Conservation (phyloP, 768 basidiomycete genomes). For the Mycena amicta region DNA sequence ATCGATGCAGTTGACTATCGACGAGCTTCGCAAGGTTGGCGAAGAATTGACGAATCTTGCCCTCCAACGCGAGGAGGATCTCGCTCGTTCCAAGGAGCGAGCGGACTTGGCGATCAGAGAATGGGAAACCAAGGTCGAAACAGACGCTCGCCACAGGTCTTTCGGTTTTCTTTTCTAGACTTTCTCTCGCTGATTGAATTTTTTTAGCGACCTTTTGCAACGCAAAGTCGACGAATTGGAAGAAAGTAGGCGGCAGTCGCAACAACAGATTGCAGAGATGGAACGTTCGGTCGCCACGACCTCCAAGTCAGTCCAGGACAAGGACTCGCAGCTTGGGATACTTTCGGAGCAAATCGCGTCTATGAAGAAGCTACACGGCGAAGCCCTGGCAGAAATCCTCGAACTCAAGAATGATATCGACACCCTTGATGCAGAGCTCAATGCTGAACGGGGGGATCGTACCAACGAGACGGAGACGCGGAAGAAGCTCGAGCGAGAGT, state of each 20-base stretch:
- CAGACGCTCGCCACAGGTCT: conserved; percentile 67
- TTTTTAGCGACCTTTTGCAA: conserved; percentile 65
- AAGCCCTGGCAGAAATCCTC: conserved; percentile 57
- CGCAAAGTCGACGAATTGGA: conserved; percentile 64
- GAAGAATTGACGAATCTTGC: conserved; percentile 74
- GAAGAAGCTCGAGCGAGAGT: conserved; percentile 72
- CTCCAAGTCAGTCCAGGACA: conserved; percentile 72
- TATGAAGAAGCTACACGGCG: conserved; percentile 56
- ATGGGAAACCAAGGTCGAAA: conserved; percentile 68
- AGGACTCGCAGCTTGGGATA: conserved; percentile 68
- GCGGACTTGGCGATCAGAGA: conserved; percentile 66
- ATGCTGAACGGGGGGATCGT: conserved; percentile 58
- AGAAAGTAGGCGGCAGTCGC: conserved; percentile 66
- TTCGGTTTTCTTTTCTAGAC: conserved; percentile 24
- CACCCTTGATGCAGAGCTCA: conserved; percentile 62
- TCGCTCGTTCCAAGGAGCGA: conserved; percentile 72
- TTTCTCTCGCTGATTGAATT: conserved; percentile 10
- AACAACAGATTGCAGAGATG: conserved; percentile 78
- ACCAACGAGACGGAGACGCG: conserved; percentile 47
- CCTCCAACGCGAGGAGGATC: conserved; percentile 78
- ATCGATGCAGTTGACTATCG: conserved; percentile 56
- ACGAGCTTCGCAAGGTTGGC: conserved; percentile 62
- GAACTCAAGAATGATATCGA: conserved; percentile 75
- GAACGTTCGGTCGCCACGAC: conserved; percentile 78
- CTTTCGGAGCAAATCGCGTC: conserved; percentile 56